Conservation (phyloP, 176 grass and related monocot species). For the Otatea glauca region DNA sequence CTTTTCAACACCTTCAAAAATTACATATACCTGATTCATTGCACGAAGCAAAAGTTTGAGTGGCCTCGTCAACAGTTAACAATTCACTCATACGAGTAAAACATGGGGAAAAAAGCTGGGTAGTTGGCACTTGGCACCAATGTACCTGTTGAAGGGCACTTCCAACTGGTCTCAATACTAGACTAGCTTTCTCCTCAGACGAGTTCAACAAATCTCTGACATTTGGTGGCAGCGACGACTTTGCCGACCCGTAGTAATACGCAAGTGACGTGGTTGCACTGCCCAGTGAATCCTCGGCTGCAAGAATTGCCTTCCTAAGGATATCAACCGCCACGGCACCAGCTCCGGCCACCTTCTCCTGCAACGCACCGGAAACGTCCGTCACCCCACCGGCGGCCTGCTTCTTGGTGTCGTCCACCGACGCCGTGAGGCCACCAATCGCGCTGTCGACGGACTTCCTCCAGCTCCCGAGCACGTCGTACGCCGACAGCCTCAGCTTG, state of each 20-base stretch:
- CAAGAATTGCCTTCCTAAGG: conserved; percentile 65
- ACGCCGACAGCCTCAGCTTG: conserved; percentile 65
- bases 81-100: neutral
- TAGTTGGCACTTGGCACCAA: neutral
- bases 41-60: conserved; percentile 4
- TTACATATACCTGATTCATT: conserved; percentile 60
- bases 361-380: conserved; percentile 54
- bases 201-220: conserved; percentile 66
- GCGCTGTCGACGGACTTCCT: conserved; percentile 65
- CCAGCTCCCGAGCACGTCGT: conserved; percentile 55
- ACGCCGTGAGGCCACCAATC: conserved; percentile 55
- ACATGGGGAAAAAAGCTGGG: neutral
- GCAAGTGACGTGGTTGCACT: conserved; percentile 61
- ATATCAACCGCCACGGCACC: conserved; percentile 55
- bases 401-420: conserved; percentile 61
- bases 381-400: conserved; percentile 53
- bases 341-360: conserved; percentile 62
- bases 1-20: conserved; percentile 81
- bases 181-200: conserved; percentile 78
- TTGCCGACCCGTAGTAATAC: conserved; percentile 76
- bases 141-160: conserved; percentile 83
- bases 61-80: neutral
- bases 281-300: conserved; percentile 68
- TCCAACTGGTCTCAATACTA: conserved; percentile 64
- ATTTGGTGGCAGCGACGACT: conserved; percentile 77